Evolutionary conservation across 805 yeast genomes (phyloP).

Genomic region (Wickerhamiella kazuoi): DNA sequence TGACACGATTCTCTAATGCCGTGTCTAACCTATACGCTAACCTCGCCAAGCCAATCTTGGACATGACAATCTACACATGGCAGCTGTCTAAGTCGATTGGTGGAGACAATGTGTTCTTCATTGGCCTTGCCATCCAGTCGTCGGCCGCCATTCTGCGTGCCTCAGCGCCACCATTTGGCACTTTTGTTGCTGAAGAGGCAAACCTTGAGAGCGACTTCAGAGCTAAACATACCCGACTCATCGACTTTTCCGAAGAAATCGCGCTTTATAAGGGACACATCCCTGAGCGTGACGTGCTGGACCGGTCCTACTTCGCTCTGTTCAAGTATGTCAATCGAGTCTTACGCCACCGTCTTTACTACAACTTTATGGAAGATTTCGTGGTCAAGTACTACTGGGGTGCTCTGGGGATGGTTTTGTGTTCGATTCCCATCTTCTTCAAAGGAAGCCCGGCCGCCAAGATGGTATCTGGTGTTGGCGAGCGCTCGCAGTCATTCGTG

Average conservation of each 20-base stretch:
- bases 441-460: constrained; percentile 23
- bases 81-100: constrained; percentile 40
- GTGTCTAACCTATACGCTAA: constrained; percentile 66
- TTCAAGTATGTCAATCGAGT: constrained; percentile 63
- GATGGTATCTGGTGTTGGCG: constrained; percentile 3
- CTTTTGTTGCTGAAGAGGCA: constrained; percentile 56
- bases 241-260: constrained; percentile 66
- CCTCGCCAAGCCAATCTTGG: constrained; percentile 65
- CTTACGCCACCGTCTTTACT: constrained; percentile 52
- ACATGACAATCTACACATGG: constrained; percentile 61
- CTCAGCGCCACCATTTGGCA: constrained; percentile 82
- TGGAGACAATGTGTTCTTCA: constrained; percentile 50
- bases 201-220: constrained; percentile 72
- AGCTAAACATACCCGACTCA: constrained; percentile 64
- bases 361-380: constrained; percentile 73
- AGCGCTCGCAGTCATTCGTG: constrained; percentile 31
- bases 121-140: constrained; percentile 65
- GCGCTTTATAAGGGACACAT: constrained; percentile 70
- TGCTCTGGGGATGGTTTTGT: constrained; percentile 75
- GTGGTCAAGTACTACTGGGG: constrained; percentile 90
- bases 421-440: constrained; percentile 77
- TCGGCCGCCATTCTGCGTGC: constrained; percentile 58
- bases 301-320: constrained; percentile 62
- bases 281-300: constrained; percentile 60
- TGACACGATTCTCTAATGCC: constrained; percentile 53